These are phyloP conservation scores for Arthroderma sp. DNA, from an alignment of 2,329 filamentous ascomycete genomes.

Conservation along the genomic window DNA sequence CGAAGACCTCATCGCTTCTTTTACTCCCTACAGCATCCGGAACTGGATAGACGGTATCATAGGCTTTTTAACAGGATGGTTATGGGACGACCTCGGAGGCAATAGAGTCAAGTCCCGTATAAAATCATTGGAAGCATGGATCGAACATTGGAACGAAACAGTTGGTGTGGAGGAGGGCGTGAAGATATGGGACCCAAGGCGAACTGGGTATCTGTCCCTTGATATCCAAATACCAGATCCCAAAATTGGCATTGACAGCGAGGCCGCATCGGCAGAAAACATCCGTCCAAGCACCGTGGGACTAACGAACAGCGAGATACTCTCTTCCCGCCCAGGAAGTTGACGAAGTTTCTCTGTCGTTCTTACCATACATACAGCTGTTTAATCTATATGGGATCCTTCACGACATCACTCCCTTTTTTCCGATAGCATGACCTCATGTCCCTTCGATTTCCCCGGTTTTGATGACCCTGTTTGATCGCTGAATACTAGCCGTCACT, in stretches of 20 bases:
- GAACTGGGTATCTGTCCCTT: conserved; percentile 70
- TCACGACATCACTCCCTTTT: too few relatives aligned
- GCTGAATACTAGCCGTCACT: too few relatives aligned
- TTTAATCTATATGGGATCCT: not conserved
- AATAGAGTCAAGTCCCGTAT: conserved; percentile 62
- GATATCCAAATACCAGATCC: conserved; percentile 40
- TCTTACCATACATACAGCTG: not conserved
- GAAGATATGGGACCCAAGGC: conserved; percentile 62
- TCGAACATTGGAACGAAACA: conserved; percentile 74
- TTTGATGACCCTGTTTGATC: too few relatives aligned
- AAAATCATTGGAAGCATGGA: conserved; percentile 59
- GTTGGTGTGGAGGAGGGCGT: conserved; percentile 48
- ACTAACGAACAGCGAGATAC: conserved; percentile 4
- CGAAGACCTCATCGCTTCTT: conserved; percentile 58
- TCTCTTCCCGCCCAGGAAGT: not conserved
- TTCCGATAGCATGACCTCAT: too few relatives aligned
- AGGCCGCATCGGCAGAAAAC: conserved; percentile 21
- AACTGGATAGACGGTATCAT: conserved; percentile 70
- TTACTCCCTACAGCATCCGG: conserved; percentile 61
- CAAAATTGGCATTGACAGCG: conserved; percentile 32
- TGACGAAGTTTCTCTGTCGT: not conserved
- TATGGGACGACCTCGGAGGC: conserved; percentile 83
- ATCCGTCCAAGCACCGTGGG: conserved; percentile 20
- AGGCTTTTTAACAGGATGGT: conserved; percentile 75
- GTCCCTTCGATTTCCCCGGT: too few relatives aligned